Evolutionary conservation across 768 basidiomycete species (phyloP), one percentile per base, ranked within the genome.

Genomic region (Plicaturopsis crispa): DNA sequence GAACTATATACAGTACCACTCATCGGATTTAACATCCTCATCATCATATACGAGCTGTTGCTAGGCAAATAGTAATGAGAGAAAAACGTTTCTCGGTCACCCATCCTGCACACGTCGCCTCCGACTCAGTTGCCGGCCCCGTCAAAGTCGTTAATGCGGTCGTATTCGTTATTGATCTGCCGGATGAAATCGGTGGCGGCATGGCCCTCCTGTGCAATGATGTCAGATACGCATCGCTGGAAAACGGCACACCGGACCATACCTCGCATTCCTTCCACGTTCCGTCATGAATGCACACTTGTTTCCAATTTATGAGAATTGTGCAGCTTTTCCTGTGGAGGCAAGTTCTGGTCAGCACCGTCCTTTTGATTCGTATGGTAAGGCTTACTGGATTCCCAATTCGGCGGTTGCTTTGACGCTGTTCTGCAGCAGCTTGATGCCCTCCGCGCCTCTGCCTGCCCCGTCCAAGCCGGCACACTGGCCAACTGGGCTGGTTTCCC

Each of bases 21-120:
- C 31, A 97, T 98, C 55, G 79, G 70, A 24, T 53, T 87, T 35
- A 98, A 98, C 62, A 72, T 91, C 38, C 59, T 88, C 50, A 78
- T 98, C 48, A 92, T 96, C 50, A 50, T 83, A 46, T 93, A 89
- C 58, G 89, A 92, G 62, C 61, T 94, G 33, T 66, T 82, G 24
- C 71, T 86, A 47, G 77, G 87, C 70, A 45, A 69, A 52, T 53
- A n/a, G n/a, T n/a, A n/a, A n/a, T n/a, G n/a, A n/a, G n/a, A 28
- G 26, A 28, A 28, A 28, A 8, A 28, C 14, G 14, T 8, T 28
- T 8, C 14, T 14, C 26, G 26, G 14, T 14, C 14, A 14, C 14
- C 26, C 26, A 23, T 50, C 31, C 18, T 18, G 22, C 31, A 32
- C 14, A 38, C 18, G 20, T 38, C 39, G 28, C 21, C 40, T 33